These are phyloP conservation scores for Trapa incisa DNA, from an alignment of 345 rosid species.

Conservation along the genomic window DNA sequence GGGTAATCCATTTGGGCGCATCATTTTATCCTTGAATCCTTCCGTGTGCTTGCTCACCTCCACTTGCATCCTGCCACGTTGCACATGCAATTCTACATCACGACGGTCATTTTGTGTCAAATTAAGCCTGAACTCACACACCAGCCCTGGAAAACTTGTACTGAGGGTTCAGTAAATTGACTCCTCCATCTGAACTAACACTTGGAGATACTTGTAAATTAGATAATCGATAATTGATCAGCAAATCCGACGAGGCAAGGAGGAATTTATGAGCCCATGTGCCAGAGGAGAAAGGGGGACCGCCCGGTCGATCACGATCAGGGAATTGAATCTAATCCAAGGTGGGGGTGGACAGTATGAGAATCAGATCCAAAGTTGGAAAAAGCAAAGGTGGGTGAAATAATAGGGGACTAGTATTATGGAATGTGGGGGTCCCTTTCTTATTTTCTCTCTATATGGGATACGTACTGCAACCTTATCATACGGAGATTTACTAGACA, in stretches of 20 bases:
- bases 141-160: no score
- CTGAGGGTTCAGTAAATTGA: no score
- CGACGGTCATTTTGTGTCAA: background rate
- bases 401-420: background rate
- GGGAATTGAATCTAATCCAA: background rate
- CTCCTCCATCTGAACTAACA: no score
- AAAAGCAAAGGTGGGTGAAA: background rate
- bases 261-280: background rate
- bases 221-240: background rate
- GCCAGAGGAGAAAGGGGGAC: background rate
- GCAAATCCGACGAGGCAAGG: background rate
- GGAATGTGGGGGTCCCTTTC: background rate
- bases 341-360: background rate
- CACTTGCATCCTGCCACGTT: slow-evolving; percentile 72
- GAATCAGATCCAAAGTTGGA: background rate
- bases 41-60: slow-evolving; percentile 95
- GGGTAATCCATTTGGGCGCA: slow-evolving; percentile 90
- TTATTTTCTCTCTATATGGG: background rate
- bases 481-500: background rate
- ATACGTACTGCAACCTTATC: background rate
- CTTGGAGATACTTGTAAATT: no score
- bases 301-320: background rate
- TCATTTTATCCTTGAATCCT: slow-evolving; percentile 64
- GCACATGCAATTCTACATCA: slow-evolving; percentile 1
- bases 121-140: no score